Evolutionary conservation across 371 early-diverging fungal species (phyloP), one percentile per base, ranked within the genome.

Genomic region (Mortierella sp.): DNA sequence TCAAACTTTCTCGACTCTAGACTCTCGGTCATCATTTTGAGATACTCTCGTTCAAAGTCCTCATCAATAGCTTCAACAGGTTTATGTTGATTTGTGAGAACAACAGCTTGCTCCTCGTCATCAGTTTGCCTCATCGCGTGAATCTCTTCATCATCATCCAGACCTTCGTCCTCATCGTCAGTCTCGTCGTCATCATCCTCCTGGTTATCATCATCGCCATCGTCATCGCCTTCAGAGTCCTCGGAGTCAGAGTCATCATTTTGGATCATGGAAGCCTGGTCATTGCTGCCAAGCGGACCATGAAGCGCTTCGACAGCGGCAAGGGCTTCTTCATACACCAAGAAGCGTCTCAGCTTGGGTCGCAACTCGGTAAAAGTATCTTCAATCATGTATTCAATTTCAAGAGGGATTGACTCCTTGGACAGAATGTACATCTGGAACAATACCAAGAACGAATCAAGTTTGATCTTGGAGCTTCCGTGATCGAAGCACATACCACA

Each of bases 341-440:
- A 81, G 43, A 88, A 87, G 5, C 93, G 79, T 11, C 70, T 68
- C 65, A 89, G 61, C 16, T 91, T 89, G 16, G 96, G 94, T 11
- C 96, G 88, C 47, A 97, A 80, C 76, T 89, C 84, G 65, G 95
- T 96, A 32, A 94, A 89, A 3, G 94, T 91, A 63, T 95, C 97
- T 60, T 92, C 88, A 9, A 99, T 84, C 84, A 93, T 88, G 75
- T 96, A 98, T 55, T 95, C 94, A 7, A 96, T 89, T 65, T 99
- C 98, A 84, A 96, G 92, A 5, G 98, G 96, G 36, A 95, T 84
- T 19, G 87, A 86, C 41, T 87, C 84, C 84, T 98, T 98, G 55
- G 94, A 89, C 21, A 94, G 76, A 10, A 96, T 84, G 77, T 98
- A 98, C 91, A 98, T 89, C 90, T 95, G 95, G 83, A 96, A 91